Evolutionary conservation across 2,329 filamentous ascomycete species (phyloP).

Genomic region (Hysterium pulicare): DNA sequence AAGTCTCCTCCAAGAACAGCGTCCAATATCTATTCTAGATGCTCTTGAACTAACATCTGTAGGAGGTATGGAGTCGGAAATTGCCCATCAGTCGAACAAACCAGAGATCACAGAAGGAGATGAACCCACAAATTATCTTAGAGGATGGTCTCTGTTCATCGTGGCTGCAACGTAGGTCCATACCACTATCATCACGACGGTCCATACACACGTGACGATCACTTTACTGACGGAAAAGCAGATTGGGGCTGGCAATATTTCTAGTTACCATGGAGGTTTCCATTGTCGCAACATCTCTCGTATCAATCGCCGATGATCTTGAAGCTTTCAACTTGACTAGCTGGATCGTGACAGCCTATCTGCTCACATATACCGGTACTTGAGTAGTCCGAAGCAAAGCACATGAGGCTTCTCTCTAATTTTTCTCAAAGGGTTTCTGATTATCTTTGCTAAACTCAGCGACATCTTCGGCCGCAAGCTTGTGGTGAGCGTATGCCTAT

Average conservation of each 20-base stretch:
- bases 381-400: neutral
- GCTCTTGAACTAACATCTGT: too few relatives aligned
- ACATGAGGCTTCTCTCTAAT: neutral
- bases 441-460: constrained; percentile 31
- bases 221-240: neutral
- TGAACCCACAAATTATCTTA: too few relatives aligned
- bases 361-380: constrained; percentile 31
- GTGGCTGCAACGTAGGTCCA: too few relatives aligned
- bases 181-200: too few relatives aligned
- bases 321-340: constrained; percentile 24
- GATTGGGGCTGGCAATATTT: constrained; percentile 27
- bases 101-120: too few relatives aligned
- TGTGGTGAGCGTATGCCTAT: constrained; percentile 15
- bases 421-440: constrained; percentile 23
- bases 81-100: too few relatives aligned
- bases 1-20: too few relatives aligned
- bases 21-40: too few relatives aligned
- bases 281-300: constrained; percentile 33
- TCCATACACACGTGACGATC: too few relatives aligned
- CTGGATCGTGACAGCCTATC: constrained; percentile 33
- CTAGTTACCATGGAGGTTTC: constrained; percentile 32
- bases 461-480: constrained; percentile 30
- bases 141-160: too few relatives aligned
- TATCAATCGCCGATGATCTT: constrained; percentile 29
- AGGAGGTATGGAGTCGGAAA: too few relatives aligned